These are phyloP conservation scores for Rubia peregrina DNA, from an alignment of 305 asterid species.

Conservation along the genomic window DNA sequence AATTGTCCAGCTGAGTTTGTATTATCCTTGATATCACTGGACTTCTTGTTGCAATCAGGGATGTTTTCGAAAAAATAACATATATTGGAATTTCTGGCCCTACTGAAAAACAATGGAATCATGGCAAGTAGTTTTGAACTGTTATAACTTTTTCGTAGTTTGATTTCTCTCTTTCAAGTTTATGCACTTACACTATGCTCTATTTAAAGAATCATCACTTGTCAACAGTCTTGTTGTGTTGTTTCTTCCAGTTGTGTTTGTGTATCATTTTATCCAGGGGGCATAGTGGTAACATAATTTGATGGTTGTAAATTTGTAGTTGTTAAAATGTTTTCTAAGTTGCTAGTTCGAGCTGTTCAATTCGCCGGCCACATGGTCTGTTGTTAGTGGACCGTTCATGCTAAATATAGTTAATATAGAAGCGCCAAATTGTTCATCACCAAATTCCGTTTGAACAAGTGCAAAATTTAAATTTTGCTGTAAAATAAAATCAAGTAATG, in stretches of 20 bases:
- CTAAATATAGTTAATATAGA: background rate
- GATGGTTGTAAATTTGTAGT: background rate
- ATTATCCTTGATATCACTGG: background rate
- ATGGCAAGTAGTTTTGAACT: background rate
- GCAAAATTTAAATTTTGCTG: background rate
- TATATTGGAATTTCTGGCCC: background rate
- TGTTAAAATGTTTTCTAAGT: background rate
- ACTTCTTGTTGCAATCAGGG: background rate
- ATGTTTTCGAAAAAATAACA: too few relatives aligned
- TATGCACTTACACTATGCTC: background rate
- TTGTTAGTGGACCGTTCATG: background rate
- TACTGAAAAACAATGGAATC: background rate
- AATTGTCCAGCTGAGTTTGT: background rate
- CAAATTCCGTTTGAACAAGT: background rate
- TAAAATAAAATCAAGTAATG: background rate
- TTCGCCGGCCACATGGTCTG: background rate
- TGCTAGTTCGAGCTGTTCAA: background rate
- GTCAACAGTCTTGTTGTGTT: background rate
- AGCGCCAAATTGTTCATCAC: background rate
- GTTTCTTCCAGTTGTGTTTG: background rate
- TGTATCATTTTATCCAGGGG: background rate
- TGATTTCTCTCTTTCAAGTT: background rate
- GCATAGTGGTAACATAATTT: background rate
- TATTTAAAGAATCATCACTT: background rate
- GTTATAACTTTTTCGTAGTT: background rate